Percentiles rank a stretch among this genome's conserved stretches.
Evolutionary conservation across 352 stramenopile genomes (phyloP).

Genomic region (Phytophthora megakarya): DNA sequence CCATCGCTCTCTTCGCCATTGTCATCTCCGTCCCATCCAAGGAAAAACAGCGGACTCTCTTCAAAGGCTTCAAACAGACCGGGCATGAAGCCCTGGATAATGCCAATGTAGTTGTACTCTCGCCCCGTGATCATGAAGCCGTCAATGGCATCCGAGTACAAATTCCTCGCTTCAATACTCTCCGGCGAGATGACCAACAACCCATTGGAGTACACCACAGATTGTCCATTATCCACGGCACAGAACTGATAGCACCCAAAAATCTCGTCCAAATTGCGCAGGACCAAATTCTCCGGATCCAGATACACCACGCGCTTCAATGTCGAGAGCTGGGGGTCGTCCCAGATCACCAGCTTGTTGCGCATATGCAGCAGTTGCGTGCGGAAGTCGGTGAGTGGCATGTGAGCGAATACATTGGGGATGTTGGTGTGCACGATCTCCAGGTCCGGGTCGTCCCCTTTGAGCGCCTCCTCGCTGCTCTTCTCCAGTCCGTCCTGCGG

Average conservation of each 20-base stretch:
- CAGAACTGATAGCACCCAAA: slow-evolving; percentile 82
- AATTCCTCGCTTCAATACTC: slow-evolving; percentile 65
- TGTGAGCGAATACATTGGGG: slow-evolving; percentile 72
- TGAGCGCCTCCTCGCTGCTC: slow-evolving; percentile 44
- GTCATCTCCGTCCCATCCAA: slow-evolving; percentile 48
- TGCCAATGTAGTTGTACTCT: slow-evolving; percentile 84
- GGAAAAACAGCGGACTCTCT: slow-evolving; percentile 77
- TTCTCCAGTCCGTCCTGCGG: slow-evolving; percentile 61
- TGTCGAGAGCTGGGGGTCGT: slow-evolving; percentile 64
- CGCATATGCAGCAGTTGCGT: slow-evolving; percentile 83
- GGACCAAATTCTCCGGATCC: slow-evolving; percentile 78
- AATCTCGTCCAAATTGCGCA: slow-evolving; percentile 84
- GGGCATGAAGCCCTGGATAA: slow-evolving; percentile 79
- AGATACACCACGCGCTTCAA: slow-evolving; percentile 79
- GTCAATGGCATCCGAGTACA: slow-evolving; percentile 85
- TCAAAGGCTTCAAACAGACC: slow-evolving; percentile 84
- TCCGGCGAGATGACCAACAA: slow-evolving; percentile 78
- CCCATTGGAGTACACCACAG: slow-evolving; percentile 83
- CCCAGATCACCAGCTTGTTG: slow-evolving; percentile 84
- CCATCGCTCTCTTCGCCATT: slow-evolving; percentile 39
- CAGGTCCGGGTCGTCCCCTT: slow-evolving; percentile 59
- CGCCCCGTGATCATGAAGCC: slow-evolving; percentile 84
- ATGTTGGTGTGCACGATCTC: slow-evolving; percentile 70
- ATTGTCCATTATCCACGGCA: slow-evolving; percentile 82
- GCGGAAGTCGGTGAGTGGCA: slow-evolving; percentile 60